Evolutionary conservation across 495 filamentous ascomycete species (phyloP), one percentile per base, ranked within the genome.

Genomic region (Lophiostoma macrostomum): DNA sequence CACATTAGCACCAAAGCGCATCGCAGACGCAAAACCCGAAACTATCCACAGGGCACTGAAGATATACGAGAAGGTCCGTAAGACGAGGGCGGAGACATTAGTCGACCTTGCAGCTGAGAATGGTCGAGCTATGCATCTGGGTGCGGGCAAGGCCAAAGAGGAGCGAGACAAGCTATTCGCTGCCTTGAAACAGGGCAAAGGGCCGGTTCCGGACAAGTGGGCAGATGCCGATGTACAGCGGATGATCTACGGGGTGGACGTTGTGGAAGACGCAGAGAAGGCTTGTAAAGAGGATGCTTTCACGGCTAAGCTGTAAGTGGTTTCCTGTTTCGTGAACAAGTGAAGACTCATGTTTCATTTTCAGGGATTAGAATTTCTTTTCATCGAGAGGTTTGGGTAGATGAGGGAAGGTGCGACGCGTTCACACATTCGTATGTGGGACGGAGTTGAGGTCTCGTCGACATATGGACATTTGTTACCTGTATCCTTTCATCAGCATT

Each of bases 151-250:
- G 52, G 85, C 83, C 35, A 85, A 87, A 71, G 84, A 84, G 71
- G 80, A 87, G 72, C 73, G 88, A 8, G 88, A 91, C 69, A 75
- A 76, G 67, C 74, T 80, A 63, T 90, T 91, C 69, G 76, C 74
- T 12, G 78, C 77, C 44, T 69, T 81, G 51, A 82, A 77, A 62
- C 68, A 73, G 56, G 80, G 80, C 10, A 75, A 77, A 67, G 78
- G 81, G 4, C 72, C 74, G 23, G 73, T 80, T 44, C 85, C 86
- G 10, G 87, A 91, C 71, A 86, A 87, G 72, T 91, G 87, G 87
- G 87, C 85, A 23, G 83, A 84, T 77, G 82, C 81, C 22, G 84
- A 87, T 64, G 82, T 89, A 42, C 86, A 89, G 72, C 77, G 78
- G 64, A 79, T 83, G 76, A 86, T 90, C 60, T 89, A 88, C 67